Base-by-base conservation (phyloP, 129 eudicot species). In the Flaveria brownii region DNA sequence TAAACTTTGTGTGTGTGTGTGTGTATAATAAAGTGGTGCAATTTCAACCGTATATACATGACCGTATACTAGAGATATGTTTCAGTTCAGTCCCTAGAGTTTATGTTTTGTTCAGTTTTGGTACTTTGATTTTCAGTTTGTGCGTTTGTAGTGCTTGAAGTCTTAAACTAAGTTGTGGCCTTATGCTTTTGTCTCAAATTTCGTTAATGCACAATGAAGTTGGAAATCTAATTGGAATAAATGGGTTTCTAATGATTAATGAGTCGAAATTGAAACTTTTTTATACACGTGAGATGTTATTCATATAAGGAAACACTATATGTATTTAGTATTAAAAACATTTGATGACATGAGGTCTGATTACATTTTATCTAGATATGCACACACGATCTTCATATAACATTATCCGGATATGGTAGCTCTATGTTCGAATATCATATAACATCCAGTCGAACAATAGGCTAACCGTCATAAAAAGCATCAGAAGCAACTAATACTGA, bases 1-100 rank as follows among this genome's bases (percentile, higher is more conserved):
- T 80, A 80, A 50, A 23, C 20, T 39, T 30, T 30, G 36, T 3
- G 36, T 79, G 25, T 61, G 54, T 36, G 47, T 79, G 54, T 49
- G 47, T 79, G 28, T 43, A 9, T 77, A 47, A 10, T 30, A 1
- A 20, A 17, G 17, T 39, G 45, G n/a, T 61, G 26, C 54, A 60
- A 61, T 15, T 14, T 23, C 74, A 50, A 56, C 60, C 49, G 61
- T 69, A 69, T 42, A 45, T 67, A 55, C 15, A 18, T 18, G 57
- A 36, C 41, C 55, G 75, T 68, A 68, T 77, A 41, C 18, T 1
- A 17, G 36, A 16, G 22, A 0, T 16, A 41, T 61, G 78, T 78
- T 69, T 69, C 70, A 57, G 1, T 59, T 60, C 10, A 28, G 54
- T 3, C 70, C 62, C 71, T 70, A 1, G 1, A 20, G 1, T 78